These are phyloP conservation scores for Colletotrichum ledebouriae DNA, from an alignment of 2,329 filamentous ascomycete genomes.

Conservation along the genomic window DNA sequence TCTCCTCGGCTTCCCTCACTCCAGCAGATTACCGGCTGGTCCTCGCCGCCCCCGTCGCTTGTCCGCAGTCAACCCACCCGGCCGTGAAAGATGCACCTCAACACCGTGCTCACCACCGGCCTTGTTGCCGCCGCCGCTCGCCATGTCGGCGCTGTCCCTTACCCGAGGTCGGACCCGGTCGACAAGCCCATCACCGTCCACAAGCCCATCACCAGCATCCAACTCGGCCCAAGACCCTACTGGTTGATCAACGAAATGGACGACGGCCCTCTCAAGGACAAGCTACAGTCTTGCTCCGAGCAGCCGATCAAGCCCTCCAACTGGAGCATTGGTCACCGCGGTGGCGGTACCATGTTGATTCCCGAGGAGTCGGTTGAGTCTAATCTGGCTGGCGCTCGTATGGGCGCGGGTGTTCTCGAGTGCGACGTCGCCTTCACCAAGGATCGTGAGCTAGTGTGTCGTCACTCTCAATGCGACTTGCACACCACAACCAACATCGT, in stretches of 20 bases:
- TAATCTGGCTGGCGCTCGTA: conserved; percentile 72
- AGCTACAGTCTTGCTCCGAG: conserved; percentile 70
- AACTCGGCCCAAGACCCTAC: conserved; percentile 74
- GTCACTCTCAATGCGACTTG: conserved; percentile 76
- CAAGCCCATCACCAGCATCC: conserved; percentile 61
- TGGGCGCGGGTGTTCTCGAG: conserved; percentile 76
- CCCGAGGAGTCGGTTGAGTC: conserved; percentile 74
- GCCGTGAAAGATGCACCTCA: conserved; percentile 50
- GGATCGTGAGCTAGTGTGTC: conserved; percentile 75
- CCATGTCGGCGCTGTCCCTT: conserved; percentile 36
- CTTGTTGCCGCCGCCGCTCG: conserved; percentile 45
- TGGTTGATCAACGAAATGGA: conserved; percentile 75
- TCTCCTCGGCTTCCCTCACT: neutral
- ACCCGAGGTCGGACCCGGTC: conserved; percentile 31
- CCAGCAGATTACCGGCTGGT: conserved; percentile 6
- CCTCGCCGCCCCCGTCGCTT: conserved; percentile 1
- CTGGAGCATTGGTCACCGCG: conserved; percentile 73
- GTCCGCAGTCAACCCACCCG: conserved; percentile 7
- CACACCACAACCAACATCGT: conserved; percentile 79
- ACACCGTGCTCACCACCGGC: conserved; percentile 48
- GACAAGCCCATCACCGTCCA: conserved; percentile 53
- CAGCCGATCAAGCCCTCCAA: conserved; percentile 61
- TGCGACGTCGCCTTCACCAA: conserved; percentile 77
- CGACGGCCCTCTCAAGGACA: conserved; percentile 69
- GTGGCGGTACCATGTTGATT: conserved; percentile 72